Base-by-base conservation (phyloP, 208 protist genomes). In the Acanthamoeba healyi region DNA sequence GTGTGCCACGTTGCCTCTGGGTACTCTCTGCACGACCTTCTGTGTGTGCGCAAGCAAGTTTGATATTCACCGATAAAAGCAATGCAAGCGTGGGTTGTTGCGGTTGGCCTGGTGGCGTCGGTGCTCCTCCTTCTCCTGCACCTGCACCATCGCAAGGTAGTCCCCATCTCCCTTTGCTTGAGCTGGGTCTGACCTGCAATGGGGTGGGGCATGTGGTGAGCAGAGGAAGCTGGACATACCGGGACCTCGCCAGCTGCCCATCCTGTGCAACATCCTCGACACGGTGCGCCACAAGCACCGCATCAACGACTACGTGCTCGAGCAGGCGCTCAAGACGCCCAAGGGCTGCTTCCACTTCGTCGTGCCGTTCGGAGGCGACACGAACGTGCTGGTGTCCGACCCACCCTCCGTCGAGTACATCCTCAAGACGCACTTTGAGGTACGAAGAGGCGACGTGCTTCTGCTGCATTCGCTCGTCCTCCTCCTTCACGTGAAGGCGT, bases 351-450 rank as follows among this genome's bases (percentile, higher is more conserved):
- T 56, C 74, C 74, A 84, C 17, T 84, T 84, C n/a, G 40, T 84
- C 4, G 19, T 84, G 22, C 74, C 74, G 1, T 84, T 84, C 17
- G 74, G 67, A 6, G 67, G 74, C 42, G 74, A 84, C 29, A 56
- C 40, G 14, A 22, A 56, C 26, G 74, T 84, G 3, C 4, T 84
- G 15, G 74, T 84, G 2, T 56, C 74, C 5, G 74, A 84, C 29
- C 74, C 74, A 42, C 74, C 74, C 24, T 84, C 74, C 1, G 74
- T 84, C 4, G 74, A 56, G 26, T 84, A 84, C 74, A 84, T 84
- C 44, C 42, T 84, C 36, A 84, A 84, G 74, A 84, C 74, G 2
- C 51, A 84, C 42, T 84, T 84, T 22, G 74, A 84, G 26, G 74
- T 84, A 9, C 2, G 34, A 1, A n/a, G n/a, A n/a, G n/a, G n/a